These are phyloP conservation scores for Nemania abortiva DNA, from an alignment of 2,329 filamentous ascomycete species.

Conservation along the genomic window DNA sequence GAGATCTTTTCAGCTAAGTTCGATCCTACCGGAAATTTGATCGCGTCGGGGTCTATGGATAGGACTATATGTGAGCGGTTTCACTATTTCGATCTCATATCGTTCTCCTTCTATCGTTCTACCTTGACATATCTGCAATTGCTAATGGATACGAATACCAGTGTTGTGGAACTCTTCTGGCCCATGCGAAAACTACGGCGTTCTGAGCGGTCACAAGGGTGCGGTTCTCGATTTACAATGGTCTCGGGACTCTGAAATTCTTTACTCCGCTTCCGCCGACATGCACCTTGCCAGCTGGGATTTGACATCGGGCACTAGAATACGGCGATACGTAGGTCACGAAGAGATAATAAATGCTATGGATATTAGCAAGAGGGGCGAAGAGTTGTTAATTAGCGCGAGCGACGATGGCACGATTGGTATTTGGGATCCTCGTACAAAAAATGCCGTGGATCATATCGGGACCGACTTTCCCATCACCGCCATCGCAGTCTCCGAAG, in stretches of 20 bases:
- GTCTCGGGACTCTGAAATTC: conserved; percentile 91
- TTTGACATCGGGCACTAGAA: conserved; percentile 88
- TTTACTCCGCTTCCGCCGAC: conserved; percentile 95
- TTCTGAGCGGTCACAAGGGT: conserved; percentile 88
- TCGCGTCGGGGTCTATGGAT: conserved; percentile 97
- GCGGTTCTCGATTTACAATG: conserved; percentile 94
- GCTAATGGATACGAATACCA: conserved; percentile 52
- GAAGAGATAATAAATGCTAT: conserved; percentile 96
- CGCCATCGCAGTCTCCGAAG: conserved; percentile 89
- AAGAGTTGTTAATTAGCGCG: conserved; percentile 89
- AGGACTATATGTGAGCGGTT: conserved; percentile 80
- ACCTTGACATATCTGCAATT: neutral
- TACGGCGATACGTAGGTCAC: conserved; percentile 91
- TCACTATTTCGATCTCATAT: neutral
- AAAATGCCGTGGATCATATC: conserved; percentile 87
- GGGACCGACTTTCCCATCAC: conserved; percentile 94
- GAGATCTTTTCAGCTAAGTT: conserved; percentile 94
- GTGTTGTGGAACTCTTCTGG: conserved; percentile 95
- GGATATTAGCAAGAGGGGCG: conserved; percentile 88
- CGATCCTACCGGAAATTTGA: conserved; percentile 86
- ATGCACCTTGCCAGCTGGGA: conserved; percentile 96
- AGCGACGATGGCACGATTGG: conserved; percentile 95
- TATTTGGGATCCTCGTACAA: conserved; percentile 94
- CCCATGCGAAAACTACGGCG: conserved; percentile 93
- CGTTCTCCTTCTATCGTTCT: neutral